Evolutionary conservation across 805 yeast species (phyloP), one percentile per base, ranked within the genome.

Genomic region (Brettanomyces anomalus): DNA sequence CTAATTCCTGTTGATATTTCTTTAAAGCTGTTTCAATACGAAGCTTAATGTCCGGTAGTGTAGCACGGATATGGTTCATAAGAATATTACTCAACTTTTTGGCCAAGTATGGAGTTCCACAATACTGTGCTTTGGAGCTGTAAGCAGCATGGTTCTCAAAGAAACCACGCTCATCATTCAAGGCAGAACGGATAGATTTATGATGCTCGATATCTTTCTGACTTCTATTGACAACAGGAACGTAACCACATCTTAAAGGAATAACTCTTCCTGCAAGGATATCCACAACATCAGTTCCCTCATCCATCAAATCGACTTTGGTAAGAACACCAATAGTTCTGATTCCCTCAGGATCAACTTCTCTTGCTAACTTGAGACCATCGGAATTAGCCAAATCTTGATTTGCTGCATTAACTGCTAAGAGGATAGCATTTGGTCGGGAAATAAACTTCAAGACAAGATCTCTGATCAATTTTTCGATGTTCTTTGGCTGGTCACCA

Each of bases 31-130:
- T 75, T 63, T 87, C 94, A 55, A 89, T 85, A 64, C 90, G 81
- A 63, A 84, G 75, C 65, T 88, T 93, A 55, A 93, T 93, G 52
- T 93, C 97, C 15, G 98, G 98, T 58, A 84, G 68, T 7, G 88
- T 83, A 43, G 81, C 78, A 62, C 84, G 80, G 63, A 93, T 93
- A 66, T 93, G 98, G 59, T 81, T 87, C 66, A 87, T 72, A 54
- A 93, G 74, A 53, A 93, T 86, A 36, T 83, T 79, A 65, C 86
- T 93, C 58, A 93, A 76, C 65, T 88, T 86, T 61, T 87, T 85
- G 41, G 97, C 96, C 59, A 93, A 71, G 63, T 83, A 93, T 34
- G 97, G 97, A n/a, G 98, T 93, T 63, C 98, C 98, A 66, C 98
- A 93, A 67, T 80, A 90, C 57, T 86, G 94, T 6, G 97, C 90